Percentiles rank a stretch among this genome's conserved stretches.
These are phyloP conservation scores for Leccinum brunneo-olivaceum DNA, from an alignment of 1,284 basidiomycete species.

Conservation along the genomic window DNA sequence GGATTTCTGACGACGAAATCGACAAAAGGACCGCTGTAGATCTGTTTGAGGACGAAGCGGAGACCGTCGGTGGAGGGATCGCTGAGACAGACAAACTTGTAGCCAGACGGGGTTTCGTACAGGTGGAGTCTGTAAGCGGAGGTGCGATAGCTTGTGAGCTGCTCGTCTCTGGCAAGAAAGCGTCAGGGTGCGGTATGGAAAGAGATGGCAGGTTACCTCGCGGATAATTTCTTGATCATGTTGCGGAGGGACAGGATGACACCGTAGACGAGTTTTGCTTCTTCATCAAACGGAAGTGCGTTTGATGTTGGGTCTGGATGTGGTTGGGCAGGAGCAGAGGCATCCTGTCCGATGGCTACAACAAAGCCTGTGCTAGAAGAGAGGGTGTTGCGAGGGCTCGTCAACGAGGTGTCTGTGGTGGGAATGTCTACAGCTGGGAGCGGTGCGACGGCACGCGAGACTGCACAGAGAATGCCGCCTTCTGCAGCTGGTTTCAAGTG, in stretches of 20 bases:
- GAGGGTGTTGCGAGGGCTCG: conserved; percentile 58
- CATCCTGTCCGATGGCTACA: conserved; percentile 55
- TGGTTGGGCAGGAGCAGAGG: conserved; percentile 35
- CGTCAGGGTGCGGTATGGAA: conserved; percentile 3
- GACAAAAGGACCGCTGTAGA: conserved; percentile 91
- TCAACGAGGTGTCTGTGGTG: conserved; percentile 35
- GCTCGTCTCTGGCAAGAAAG: conserved; percentile 61
- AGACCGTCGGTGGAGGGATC: conserved; percentile 80
- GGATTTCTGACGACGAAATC: conserved; percentile 93
- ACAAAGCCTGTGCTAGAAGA: conserved; percentile 57
- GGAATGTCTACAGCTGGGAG: conserved; percentile 33
- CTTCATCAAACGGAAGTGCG: conserved; percentile 90
- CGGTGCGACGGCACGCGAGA: conserved; percentile 56
- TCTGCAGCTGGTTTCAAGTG: conserved; percentile 65
- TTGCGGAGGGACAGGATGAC: conserved; percentile 88
- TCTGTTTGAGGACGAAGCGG: conserved; percentile 78
- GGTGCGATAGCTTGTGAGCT: conserved; percentile 87
- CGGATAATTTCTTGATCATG: conserved; percentile 92
- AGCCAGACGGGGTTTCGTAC: conserved; percentile 87
- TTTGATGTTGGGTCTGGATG: conserved; percentile 33
- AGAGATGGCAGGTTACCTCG: conserved; percentile 40
- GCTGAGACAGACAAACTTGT: conserved; percentile 93
- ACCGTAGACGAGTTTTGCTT: conserved; percentile 96
- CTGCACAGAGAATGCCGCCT: conserved; percentile 61
- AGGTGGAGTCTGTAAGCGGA: conserved; percentile 91